Conservation (phyloP, 495 filamentous ascomycete species). For the Podospora anserina region DNA sequence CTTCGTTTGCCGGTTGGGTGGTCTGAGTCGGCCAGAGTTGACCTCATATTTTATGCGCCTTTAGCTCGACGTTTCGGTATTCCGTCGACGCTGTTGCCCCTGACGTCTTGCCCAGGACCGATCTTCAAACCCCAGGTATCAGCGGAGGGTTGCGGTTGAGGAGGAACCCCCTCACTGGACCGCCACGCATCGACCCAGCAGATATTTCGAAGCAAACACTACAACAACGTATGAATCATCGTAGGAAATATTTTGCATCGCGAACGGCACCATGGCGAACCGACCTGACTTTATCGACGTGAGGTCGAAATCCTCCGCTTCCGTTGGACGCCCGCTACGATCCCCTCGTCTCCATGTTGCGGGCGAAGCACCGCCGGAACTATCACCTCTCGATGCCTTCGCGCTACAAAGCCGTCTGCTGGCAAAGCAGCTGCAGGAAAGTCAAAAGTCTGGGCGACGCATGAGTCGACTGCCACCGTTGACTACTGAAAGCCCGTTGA, state of each 20-base stretch:
- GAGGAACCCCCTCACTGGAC: slow-evolving; percentile 9
- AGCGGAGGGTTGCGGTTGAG: neutral
- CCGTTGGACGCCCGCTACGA: slow-evolving; percentile 53
- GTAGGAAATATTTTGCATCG: neutral
- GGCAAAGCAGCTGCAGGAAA: slow-evolving; percentile 81
- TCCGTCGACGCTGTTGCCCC: slow-evolving; percentile 16
- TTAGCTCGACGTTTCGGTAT: slow-evolving; percentile 6
- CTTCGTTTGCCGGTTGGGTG: slow-evolving; percentile 13
- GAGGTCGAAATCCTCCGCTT: slow-evolving; percentile 61
- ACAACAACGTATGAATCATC: neutral
- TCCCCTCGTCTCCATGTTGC: slow-evolving; percentile 75
- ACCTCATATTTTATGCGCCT: slow-evolving; percentile 40
- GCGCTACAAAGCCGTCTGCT: slow-evolving; percentile 83
- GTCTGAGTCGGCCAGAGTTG: slow-evolving; percentile 23
- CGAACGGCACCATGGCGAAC: slow-evolving; percentile 44
- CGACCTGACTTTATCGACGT: slow-evolving; percentile 60
- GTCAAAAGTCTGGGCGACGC: slow-evolving; percentile 62
- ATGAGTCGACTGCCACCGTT: slow-evolving; percentile 82
- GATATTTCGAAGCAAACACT: slow-evolving; percentile 5
- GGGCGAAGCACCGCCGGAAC: slow-evolving; percentile 84
- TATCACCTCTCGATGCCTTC: slow-evolving; percentile 93
- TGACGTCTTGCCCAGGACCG: slow-evolving; percentile 22
- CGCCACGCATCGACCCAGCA: slow-evolving; percentile 12
- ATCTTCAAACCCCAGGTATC: neutral
- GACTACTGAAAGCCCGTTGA: slow-evolving; percentile 65